A percentile compares a stretch with the other conserved stretches of the same genome.
Evolutionary conservation across 306 rosid genomes (phyloP).

Genomic region (Fragaria iinumae): DNA sequence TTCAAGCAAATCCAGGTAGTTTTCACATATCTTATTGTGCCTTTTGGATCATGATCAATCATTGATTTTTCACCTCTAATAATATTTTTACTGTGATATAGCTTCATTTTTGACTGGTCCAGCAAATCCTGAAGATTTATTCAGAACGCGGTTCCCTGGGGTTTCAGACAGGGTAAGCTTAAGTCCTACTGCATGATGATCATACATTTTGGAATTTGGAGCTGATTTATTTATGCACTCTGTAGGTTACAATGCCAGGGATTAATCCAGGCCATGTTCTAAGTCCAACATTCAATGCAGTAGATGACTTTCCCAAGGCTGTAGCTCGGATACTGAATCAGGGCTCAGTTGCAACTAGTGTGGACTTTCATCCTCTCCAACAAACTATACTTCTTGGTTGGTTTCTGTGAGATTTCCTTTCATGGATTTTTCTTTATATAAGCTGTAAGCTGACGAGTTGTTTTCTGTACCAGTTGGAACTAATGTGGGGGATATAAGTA

Average conservation of each 20-base stretch:
- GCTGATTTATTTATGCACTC: slow-evolving; percentile 9
- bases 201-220: slow-evolving; percentile 1
- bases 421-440: neutral
- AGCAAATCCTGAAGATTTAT: slow-evolving; percentile 62
- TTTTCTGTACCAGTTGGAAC: slow-evolving; percentile 63
- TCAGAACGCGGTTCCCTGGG: slow-evolving; percentile 59
- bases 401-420: slow-evolving; percentile 11
- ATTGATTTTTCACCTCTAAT: neutral
- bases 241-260: slow-evolving; percentile 68
- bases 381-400: slow-evolving; percentile 86
- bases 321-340: slow-evolving; percentile 60
- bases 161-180: slow-evolving; percentile 67
- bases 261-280: slow-evolving; percentile 55
- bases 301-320: slow-evolving; percentile 73
- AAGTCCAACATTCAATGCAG: slow-evolving; percentile 42
- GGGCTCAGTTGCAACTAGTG: slow-evolving; percentile 78
- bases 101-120: slow-evolving; percentile 66
- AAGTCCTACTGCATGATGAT: neutral
- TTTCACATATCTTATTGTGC: slow-evolving; percentile 11
- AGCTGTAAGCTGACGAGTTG: slow-evolving; percentile 7
- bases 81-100: slow-evolving; percentile 34
- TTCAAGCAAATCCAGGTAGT: slow-evolving; percentile 62
- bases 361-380: slow-evolving; percentile 91
- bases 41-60: neutral
- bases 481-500: slow-evolving; percentile 71